Evolutionary conservation across 2,329 filamentous ascomycete genomes (phyloP).

Genomic region (Phialemoniopsis sp.): DNA sequence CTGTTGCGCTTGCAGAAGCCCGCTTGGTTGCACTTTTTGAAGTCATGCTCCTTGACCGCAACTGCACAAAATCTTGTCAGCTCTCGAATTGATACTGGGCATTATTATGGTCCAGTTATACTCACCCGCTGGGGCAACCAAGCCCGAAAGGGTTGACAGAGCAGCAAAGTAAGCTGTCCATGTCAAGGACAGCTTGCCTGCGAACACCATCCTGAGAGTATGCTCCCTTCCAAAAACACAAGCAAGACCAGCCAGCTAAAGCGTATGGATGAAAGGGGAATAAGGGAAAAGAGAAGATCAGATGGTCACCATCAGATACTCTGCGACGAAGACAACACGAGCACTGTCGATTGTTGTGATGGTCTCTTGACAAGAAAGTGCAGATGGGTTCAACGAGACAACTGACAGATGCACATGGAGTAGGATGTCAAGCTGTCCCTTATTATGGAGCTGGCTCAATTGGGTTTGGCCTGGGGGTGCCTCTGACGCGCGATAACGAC

Average conservation of each 20-base stretch:
- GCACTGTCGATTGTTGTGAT: no score
- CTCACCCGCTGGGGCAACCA: conserved; percentile 64
- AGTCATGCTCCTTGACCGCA: conserved; percentile 90
- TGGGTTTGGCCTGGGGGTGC: conserved; percentile 4
- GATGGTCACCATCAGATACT: no score
- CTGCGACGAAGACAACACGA: no score
- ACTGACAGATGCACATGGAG: not conserved
- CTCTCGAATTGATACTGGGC: not conserved
- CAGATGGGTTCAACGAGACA: no score
- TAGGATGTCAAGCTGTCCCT: conserved; percentile 19
- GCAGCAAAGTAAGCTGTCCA: conserved; percentile 61
- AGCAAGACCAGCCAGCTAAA: conserved; percentile 2
- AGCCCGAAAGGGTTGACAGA: conserved; percentile 48
- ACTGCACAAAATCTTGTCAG: conserved; percentile 40
- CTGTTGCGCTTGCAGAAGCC: conserved; percentile 97
- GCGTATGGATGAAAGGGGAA: not conserved
- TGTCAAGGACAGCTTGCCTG: conserved; percentile 46
- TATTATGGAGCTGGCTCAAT: conserved; percentile 9
- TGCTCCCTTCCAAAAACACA: conserved; percentile 1
- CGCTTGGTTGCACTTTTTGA: conserved; percentile 93
- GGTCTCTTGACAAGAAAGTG: no score
- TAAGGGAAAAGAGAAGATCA: not conserved
- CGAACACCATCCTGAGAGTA: conserved; percentile 41
- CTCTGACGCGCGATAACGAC: no score
- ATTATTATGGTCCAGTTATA: conserved; percentile 1